Percentiles rank a stretch among this genome's conserved stretches.
Evolutionary conservation across 2,329 filamentous ascomycete species (phyloP).

Genomic region (Hymenotorrendiella dingleyae): DNA sequence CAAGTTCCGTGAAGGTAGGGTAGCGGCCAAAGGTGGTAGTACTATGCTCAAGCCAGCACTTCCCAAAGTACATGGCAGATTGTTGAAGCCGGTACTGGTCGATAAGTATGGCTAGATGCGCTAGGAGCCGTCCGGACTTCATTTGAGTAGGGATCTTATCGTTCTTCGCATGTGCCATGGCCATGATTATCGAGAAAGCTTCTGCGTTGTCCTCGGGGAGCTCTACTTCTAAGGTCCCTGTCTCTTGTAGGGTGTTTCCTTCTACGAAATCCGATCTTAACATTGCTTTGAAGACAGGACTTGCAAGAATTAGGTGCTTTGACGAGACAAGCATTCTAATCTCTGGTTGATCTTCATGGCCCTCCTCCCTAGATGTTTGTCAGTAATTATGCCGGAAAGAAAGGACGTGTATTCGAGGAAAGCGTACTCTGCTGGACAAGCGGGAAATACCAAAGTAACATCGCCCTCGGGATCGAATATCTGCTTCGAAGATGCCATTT

Average conservation of each 20-base stretch:
- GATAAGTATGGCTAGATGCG: background rate
- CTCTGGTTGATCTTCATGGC: background rate
- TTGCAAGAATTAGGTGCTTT: background rate
- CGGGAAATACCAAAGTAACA: background rate
- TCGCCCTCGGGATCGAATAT: background rate
- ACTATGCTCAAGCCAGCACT: too few species aligned
- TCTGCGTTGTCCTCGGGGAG: background rate
- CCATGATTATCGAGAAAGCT: background rate
- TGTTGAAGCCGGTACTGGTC: background rate
- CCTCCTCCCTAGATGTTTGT: background rate
- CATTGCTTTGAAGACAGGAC: background rate
- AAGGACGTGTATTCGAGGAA: background rate
- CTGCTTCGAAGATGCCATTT: background rate
- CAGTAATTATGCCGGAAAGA: background rate
- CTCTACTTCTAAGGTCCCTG: background rate
- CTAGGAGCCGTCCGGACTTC: background rate
- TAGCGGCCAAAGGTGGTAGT: too few species aligned
- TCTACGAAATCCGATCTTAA: background rate
- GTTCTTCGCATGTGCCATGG: background rate
- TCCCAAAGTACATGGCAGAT: too few species aligned
- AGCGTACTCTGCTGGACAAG: background rate
- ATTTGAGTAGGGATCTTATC: background rate
- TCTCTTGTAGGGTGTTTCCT: background rate
- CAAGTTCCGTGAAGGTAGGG: too few species aligned
- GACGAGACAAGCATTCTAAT: background rate